phyloP scores from a whole-genome alignment of 1,284 basidiomycete species.

The Phlebopus sp. region DNA sequence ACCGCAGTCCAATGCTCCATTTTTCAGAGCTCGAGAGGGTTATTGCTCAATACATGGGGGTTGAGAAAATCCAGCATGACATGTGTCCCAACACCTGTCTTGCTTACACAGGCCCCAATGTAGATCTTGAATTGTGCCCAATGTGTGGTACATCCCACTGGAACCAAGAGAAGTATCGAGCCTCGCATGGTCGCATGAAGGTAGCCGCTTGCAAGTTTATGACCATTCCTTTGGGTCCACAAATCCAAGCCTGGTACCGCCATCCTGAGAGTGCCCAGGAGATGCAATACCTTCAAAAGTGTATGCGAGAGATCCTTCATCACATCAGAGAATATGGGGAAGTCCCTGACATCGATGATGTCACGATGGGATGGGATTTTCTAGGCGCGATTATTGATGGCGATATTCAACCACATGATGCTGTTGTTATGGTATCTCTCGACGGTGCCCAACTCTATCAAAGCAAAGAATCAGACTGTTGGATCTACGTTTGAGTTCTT shows the following conservation, averaged over 20 bases:
- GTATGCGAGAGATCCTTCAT: constrained; percentile 4
- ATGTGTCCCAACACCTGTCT: constrained; percentile 13
- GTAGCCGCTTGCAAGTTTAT: constrained; percentile 26
- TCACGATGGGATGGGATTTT: not conserved
- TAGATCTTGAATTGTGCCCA: constrained; percentile 8
- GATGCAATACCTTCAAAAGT: constrained; percentile 18
- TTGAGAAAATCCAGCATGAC: constrained; percentile 7
- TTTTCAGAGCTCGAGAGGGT: not conserved
- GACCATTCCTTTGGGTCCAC: constrained; percentile 37
- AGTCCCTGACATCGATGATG: not conserved
- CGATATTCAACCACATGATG: constrained; percentile 1
- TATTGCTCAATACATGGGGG: constrained; percentile 5
- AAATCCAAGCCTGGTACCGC: constrained; percentile 32
- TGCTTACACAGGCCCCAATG: constrained; percentile 12
- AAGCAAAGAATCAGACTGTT: constrained; percentile 5
- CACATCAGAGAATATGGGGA: not conserved
- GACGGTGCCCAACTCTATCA: constrained; percentile 6
- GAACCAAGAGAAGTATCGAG: constrained; percentile 4
- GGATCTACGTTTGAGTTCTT: constrained; percentile 7
- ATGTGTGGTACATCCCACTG: constrained; percentile 25
- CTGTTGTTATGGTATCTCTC: constrained; percentile 3
- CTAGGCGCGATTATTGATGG: not conserved
- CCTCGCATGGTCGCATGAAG: not conserved
- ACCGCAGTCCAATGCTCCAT: too few relatives aligned
- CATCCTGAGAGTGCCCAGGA: constrained; percentile 19